These are phyloP conservation scores for Rhynchospora tenuis DNA, from an alignment of 176 grass and related monocot genomes.

Conservation along the genomic window DNA sequence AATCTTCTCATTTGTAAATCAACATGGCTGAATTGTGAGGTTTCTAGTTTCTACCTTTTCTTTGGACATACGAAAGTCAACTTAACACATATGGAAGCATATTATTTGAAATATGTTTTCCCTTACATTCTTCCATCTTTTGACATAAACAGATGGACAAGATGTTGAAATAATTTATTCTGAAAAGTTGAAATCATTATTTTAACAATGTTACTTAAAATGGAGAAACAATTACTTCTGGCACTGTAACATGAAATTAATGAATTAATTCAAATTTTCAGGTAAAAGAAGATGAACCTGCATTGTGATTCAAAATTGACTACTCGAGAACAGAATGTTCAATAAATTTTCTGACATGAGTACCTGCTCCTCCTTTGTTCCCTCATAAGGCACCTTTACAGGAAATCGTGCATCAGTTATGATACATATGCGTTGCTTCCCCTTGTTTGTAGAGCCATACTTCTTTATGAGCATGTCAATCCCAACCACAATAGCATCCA, in stretches of 20 bases:
- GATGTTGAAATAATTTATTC: neutral
- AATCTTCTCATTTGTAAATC: neutral
- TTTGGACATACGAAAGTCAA: neutral
- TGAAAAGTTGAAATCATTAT: neutral
- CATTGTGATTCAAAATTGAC: neutral
- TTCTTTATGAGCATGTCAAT: slow-evolving; percentile 96
- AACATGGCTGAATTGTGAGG: neutral
- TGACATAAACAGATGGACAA: neutral
- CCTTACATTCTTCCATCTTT: neutral
- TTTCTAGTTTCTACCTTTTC: neutral
- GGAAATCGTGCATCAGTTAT: slow-evolving; percentile 69
- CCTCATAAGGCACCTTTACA: slow-evolving; percentile 71
- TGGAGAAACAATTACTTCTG: neutral
- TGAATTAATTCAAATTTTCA: neutral
- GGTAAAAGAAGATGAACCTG: neutral
- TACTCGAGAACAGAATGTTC: neutral
- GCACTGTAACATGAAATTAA: neutral
- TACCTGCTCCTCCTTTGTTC: slow-evolving; percentile 77
- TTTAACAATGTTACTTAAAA: neutral
- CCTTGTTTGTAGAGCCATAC: slow-evolving; percentile 52
- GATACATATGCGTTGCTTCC: slow-evolving; percentile 61
- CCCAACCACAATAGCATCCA: slow-evolving; percentile 94
- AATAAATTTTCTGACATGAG: neutral
- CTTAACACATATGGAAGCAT: neutral
- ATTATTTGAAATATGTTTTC: neutral